phyloP scores from a whole-genome alignment of 768 basidiomycete species.

The Lactifluus rugatus region DNA sequence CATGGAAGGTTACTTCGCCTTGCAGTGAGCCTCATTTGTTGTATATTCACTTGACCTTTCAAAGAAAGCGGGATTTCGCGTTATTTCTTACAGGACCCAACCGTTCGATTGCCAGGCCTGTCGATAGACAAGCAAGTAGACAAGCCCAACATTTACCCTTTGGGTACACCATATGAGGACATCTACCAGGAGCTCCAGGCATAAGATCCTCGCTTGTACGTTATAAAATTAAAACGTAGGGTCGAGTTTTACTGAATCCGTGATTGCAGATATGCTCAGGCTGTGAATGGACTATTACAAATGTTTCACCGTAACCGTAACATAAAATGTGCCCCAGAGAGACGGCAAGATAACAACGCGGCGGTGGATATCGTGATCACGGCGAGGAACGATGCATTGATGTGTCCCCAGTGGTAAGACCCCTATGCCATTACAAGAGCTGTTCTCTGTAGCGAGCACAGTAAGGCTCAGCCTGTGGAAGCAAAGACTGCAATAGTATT shows the following conservation, averaged over 20 bases:
- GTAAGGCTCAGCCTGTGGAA: too few species aligned
- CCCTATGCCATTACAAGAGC: conserved; percentile 2
- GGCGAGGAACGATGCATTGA: conserved; percentile 99
- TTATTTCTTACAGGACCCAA: conserved; percentile 95
- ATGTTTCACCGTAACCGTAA: conserved; percentile 96
- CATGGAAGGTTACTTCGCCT: conserved; percentile 93
- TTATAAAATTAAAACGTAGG: neutral
- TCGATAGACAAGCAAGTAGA: too few species aligned
- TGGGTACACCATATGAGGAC: conserved; percentile 93
- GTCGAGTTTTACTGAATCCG: neutral
- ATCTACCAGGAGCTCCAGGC: conserved; percentile 84
- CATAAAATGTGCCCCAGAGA: conserved; percentile 87
- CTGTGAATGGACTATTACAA: conserved; percentile 83
- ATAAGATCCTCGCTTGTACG: conserved; percentile 81
- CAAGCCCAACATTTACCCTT: conserved; percentile 93
- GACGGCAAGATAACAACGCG: conserved; percentile 87
- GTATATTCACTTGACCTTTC: neutral
- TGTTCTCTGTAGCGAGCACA: conserved; percentile 15
- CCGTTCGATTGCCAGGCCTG: conserved; percentile 90
- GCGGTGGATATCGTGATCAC: conserved; percentile 92
- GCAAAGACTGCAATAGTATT: too few species aligned
- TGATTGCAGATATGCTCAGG: conserved; percentile 62
- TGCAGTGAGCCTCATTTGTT: conserved; percentile 51
- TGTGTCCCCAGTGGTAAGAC: conserved; percentile 87
- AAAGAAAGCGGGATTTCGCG: conserved; percentile 85